These are phyloP conservation scores for Yamadazyma blattariae DNA, from an alignment of 1,139 yeast species.

Conservation along the genomic window DNA sequence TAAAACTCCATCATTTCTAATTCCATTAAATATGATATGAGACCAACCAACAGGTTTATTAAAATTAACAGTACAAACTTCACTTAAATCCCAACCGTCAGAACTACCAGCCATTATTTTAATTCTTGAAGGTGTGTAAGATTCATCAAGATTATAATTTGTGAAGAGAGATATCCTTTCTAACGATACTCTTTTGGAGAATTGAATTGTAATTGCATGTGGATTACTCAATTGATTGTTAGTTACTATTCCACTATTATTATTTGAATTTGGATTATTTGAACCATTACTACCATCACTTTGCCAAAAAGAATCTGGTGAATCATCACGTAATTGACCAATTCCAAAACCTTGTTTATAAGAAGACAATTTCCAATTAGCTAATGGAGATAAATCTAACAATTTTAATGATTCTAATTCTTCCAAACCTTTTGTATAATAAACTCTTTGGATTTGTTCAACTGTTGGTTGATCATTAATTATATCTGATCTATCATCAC, in stretches of 20 bases:
- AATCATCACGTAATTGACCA: slow-evolving; percentile 67
- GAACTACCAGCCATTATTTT: slow-evolving; percentile 80
- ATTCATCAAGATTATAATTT: slow-evolving; percentile 71
- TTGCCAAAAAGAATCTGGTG: slow-evolving; percentile 84
- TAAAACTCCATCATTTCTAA: slow-evolving; percentile 56
- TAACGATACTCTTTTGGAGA: slow-evolving; percentile 72
- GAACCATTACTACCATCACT: slow-evolving; percentile 69
- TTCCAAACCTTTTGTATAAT: slow-evolving; percentile 47
- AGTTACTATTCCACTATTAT: slow-evolving; percentile 23
- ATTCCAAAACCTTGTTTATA: slow-evolving; percentile 72
- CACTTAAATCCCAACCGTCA: slow-evolving; percentile 72
- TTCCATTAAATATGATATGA: slow-evolving; percentile 63
- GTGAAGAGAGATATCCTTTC: slow-evolving; percentile 71
- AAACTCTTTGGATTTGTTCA: slow-evolving; percentile 41
- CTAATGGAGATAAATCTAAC: slow-evolving; percentile 75
- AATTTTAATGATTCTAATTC: slow-evolving; percentile 58
- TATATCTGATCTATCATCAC: slow-evolving; percentile 12
- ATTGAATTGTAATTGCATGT: slow-evolving; percentile 76
- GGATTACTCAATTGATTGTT: slow-evolving; percentile 62
- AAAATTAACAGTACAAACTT: slow-evolving; percentile 66
- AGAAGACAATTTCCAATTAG: slow-evolving; percentile 84
- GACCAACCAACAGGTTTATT: slow-evolving; percentile 86
- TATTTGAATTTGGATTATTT: slow-evolving; percentile 20
- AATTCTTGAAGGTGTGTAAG: slow-evolving; percentile 84
- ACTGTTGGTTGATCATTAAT: slow-evolving; percentile 28